Evolutionary conservation across 305 asterid genomes (phyloP).

Genomic region (Fraxinus platypoda): DNA sequence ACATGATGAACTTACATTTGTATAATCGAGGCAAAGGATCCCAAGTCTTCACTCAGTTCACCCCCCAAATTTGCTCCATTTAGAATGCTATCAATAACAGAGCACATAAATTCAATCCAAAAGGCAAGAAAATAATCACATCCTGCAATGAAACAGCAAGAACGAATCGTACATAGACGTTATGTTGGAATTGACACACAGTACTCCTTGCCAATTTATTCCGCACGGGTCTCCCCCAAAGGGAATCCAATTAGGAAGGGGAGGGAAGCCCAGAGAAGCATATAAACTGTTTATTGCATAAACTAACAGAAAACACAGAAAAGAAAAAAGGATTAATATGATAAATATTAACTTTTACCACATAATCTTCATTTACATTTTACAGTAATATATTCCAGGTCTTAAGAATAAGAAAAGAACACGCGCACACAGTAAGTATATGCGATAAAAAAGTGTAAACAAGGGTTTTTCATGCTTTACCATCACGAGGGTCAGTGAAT

Average conservation of each 20-base stretch:
- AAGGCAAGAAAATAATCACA: not conserved
- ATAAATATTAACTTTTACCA: not conserved
- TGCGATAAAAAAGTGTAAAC: not conserved
- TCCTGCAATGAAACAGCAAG: not conserved
- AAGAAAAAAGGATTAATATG: not conserved
- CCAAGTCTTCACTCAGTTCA: constrained; percentile 56
- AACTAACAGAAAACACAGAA: constrained; percentile 44
- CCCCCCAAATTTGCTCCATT: constrained; percentile 68
- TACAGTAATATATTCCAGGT: not conserved
- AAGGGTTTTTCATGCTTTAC: constrained; percentile 34
- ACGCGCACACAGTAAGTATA: not conserved
- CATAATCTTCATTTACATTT: not conserved
- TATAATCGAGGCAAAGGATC: constrained; percentile 63
- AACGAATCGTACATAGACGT: constrained; percentile 62
- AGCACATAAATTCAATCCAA: not conserved
- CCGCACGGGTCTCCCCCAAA: constrained; percentile 94
- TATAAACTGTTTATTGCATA: constrained; percentile 72
- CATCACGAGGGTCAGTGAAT: constrained; percentile 80
- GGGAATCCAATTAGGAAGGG: constrained; percentile 72
- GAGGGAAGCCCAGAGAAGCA: constrained; percentile 63
- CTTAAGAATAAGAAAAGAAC: not conserved
- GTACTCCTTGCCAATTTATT: constrained; percentile 80
- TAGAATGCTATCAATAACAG: constrained; percentile 48
- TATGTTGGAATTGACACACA: constrained; percentile 72
- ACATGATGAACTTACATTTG: constrained; percentile 49